Conservation (phyloP, 2,329 filamentous ascomycete species). For the Elsinoe batatas region DNA sequence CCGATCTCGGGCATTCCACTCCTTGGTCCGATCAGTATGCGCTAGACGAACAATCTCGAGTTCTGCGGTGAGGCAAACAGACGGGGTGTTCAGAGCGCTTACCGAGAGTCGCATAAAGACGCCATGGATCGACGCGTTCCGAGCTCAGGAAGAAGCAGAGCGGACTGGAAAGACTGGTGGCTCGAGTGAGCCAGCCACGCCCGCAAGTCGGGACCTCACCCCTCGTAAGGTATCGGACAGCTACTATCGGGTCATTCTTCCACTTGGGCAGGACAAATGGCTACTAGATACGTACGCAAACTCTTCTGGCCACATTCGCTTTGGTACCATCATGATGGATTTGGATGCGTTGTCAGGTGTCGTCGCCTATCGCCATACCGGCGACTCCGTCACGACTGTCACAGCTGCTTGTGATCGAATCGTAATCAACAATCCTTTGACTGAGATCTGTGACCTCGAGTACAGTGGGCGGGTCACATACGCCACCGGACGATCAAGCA, state of each 20-base stretch:
- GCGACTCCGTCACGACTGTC: slow-evolving; percentile 53
- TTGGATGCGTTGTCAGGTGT: slow-evolving; percentile 68
- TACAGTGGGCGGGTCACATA: slow-evolving; percentile 61
- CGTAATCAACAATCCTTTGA: slow-evolving; percentile 59
- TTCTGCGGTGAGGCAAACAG: slow-evolving; percentile 29
- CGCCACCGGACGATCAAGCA: slow-evolving; percentile 60
- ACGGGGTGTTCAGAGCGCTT: slow-evolving; percentile 52
- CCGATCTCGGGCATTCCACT: no score
- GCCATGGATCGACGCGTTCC: slow-evolving; percentile 60
- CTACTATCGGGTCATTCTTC: slow-evolving; percentile 58
- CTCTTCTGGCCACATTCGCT: slow-evolving; percentile 60
- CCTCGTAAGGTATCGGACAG: slow-evolving; percentile 64
- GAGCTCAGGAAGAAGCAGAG: slow-evolving; percentile 37
- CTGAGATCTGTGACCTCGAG: slow-evolving; percentile 69
- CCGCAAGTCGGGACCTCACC: slow-evolving; percentile 45
- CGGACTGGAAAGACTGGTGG: slow-evolving; percentile 24
- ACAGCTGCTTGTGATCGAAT: slow-evolving; percentile 56
- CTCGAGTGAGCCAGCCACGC: slow-evolving; percentile 27
- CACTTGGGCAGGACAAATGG: slow-evolving; percentile 65
- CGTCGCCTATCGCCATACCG: slow-evolving; percentile 64
- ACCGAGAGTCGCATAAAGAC: slow-evolving; percentile 51
- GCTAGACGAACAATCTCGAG: neutral
- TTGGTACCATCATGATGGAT: slow-evolving; percentile 70
- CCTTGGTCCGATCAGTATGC: no score
- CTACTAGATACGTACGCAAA: slow-evolving; percentile 70